Percentiles rank a stretch among this genome's conserved stretches.
Evolutionary conservation across 1,284 basidiomycete genomes (phyloP).

Genomic region (Phenoliferia sp.): DNA sequence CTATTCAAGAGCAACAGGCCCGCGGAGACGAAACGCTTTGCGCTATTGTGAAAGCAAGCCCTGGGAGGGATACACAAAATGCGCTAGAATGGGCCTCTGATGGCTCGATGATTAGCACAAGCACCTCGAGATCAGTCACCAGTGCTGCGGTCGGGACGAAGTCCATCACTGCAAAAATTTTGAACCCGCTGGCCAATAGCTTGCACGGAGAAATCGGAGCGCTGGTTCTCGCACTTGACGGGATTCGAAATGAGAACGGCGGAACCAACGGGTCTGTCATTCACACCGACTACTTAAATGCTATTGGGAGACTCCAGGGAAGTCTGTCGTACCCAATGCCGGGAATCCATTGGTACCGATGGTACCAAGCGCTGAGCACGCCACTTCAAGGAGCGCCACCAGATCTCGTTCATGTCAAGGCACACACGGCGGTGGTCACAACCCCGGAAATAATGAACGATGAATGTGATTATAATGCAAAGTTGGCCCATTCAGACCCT

Average conservation of each 20-base stretch:
- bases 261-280: not conserved
- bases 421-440: not conserved
- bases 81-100: not conserved
- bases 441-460: not conserved
- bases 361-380: not conserved
- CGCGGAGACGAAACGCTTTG: not conserved
- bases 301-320: not conserved
- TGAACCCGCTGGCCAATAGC: not conserved
- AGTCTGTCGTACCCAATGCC: not conserved
- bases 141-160: not conserved
- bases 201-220: not conserved
- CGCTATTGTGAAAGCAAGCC: not conserved
- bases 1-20: not conserved
- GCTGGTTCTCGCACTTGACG: not conserved
- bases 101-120: not conserved
- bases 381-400: no score
- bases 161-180: not conserved
- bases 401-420: not conserved
- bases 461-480: not conserved
- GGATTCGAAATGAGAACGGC: not conserved
- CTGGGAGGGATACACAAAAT: not conserved
- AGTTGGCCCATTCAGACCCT: not conserved
- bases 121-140: not conserved
- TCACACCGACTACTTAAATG: not conserved
- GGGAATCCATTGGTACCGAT: not conserved